Base-by-base conservation (phyloP, 208 protist species). In the Trypanosoma conorhini region DNA sequence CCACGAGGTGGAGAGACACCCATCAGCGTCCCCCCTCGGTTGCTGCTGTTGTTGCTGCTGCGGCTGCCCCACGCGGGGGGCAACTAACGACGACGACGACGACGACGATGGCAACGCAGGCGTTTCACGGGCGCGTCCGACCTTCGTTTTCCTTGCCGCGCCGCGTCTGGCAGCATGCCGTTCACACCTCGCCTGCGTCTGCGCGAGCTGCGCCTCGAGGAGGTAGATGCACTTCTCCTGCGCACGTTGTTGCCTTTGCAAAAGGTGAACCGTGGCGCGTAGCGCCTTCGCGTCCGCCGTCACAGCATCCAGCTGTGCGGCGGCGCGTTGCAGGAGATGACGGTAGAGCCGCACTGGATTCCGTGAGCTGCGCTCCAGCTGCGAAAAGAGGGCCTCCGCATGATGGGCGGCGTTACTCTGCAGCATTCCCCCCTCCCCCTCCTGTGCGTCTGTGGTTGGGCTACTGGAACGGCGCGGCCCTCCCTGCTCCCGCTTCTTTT, bases 331-430 rank as follows among this genome's bases (percentile, higher is more conserved):
- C n/a, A 72, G 52, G 8, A 72, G 61, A 56, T 42, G 33, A n/a
- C 73, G 73, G 35, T 76, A 76, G 10, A 76, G n/a, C 0, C 31
- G 5, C n/a, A 70, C 5, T 1, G 71, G 71, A 56, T 76, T 44
- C 17, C 13, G 31, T n/a, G 71, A 3, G 24, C 50, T 21, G 22
- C 71, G 52, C 48, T 76, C 71, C 13, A 76, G n/a, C n/a, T 65
- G 21, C 10, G 55, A 10, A 65, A 76, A 76, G 12, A 76, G 42
- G 21, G 57, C 28, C 17, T 70, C 63, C 5, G 26, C 31, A 30
- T 70, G 63, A 60, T 30, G 30, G 26, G 57, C 26, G n/a, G 15
- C 48, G 9, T 24, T n/a, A n/a, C 28, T 48, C 38, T 40, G 38
- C 15, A 42, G 46, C 57, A 72, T 65, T 5, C 31, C 17, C 40